These are phyloP conservation scores for Whalleya microplaca DNA, from an alignment of 2,329 filamentous ascomycete genomes.

Conservation along the genomic window DNA sequence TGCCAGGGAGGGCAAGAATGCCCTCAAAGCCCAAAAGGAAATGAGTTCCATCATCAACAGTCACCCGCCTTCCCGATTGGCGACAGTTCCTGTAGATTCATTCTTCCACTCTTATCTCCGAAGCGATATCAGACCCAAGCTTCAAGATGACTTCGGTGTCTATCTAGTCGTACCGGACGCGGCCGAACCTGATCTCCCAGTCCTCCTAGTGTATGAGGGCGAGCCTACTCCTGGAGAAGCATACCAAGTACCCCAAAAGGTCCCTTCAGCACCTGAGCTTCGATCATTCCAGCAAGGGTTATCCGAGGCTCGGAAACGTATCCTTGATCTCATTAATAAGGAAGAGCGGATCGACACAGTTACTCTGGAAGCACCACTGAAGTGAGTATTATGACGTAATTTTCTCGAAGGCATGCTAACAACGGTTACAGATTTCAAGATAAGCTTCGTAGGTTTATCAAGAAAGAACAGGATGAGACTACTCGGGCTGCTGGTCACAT, in stretches of 20 bases:
- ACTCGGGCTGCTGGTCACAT: slow-evolving; percentile 60
- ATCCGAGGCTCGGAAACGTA: slow-evolving; percentile 59
- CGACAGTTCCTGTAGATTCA: slow-evolving; percentile 69
- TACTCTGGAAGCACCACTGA: slow-evolving; percentile 61
- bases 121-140: slow-evolving; percentile 63
- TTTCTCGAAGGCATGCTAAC: slow-evolving; percentile 31
- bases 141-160: slow-evolving; percentile 73
- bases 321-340: slow-evolving; percentile 60
- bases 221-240: slow-evolving; percentile 49
- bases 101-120: slow-evolving; percentile 79
- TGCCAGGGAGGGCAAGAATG: slow-evolving; percentile 82
- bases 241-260: slow-evolving; percentile 59
- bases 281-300: slow-evolving; percentile 59
- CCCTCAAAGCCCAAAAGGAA: slow-evolving; percentile 73
- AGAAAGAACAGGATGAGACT: slow-evolving; percentile 60
- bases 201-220: slow-evolving; percentile 78
- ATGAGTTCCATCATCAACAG: slow-evolving; percentile 74
- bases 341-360: slow-evolving; percentile 58
- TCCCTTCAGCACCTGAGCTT: slow-evolving; percentile 55
- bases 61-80: slow-evolving; percentile 74
- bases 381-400: slow-evolving; percentile 42
- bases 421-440: slow-evolving; percentile 57
- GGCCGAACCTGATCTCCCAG: slow-evolving; percentile 59
- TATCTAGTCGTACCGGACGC: slow-evolving; percentile 72
- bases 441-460: slow-evolving; percentile 65